A percentile compares a stretch with the other conserved stretches of the same genome.
These are phyloP conservation scores for Solanum chiquidenum DNA, from an alignment of 257 asterid species.

Conservation along the genomic window DNA sequence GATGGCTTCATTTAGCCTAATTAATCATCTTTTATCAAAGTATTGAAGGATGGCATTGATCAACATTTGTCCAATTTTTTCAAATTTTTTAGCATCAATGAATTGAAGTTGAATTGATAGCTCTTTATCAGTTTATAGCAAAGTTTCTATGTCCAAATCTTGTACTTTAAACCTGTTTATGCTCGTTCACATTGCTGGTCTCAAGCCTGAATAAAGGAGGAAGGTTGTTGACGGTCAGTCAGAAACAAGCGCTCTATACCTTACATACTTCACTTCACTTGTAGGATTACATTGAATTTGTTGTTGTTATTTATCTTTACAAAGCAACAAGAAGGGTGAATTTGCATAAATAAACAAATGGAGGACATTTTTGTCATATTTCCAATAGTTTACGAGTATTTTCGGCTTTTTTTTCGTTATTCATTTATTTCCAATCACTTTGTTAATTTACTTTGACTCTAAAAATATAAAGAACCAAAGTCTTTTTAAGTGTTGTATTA, in stretches of 20 bases:
- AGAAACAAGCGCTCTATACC: neutral
- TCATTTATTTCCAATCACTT: neutral
- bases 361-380: neutral
- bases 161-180: fast-evolving
- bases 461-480: neutral
- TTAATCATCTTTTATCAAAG: conserved; percentile 19
- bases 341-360: fast-evolving
- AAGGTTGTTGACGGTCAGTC: neutral
- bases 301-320: neutral
- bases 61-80: neutral
- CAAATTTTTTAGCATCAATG: neutral
- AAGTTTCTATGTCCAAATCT: neutral
- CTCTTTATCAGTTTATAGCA: neutral
- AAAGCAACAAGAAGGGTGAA: neutral
- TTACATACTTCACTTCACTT: too few species aligned
- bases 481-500: neutral
- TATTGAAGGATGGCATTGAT: conserved; percentile 17
- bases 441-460: neutral
- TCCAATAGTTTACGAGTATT: too few species aligned
- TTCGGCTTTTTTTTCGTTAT: too few species aligned
- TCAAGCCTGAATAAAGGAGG: neutral
- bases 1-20: conserved; percentile 23
- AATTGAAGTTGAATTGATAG: neutral
- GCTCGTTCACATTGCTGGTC: neutral
- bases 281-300: too few species aligned